Percentiles rank a stretch among this genome's conserved stretches.
These are phyloP conservation scores for Kondoa malvinella DNA, from an alignment of 768 basidiomycete species.

Conservation along the genomic window DNA sequence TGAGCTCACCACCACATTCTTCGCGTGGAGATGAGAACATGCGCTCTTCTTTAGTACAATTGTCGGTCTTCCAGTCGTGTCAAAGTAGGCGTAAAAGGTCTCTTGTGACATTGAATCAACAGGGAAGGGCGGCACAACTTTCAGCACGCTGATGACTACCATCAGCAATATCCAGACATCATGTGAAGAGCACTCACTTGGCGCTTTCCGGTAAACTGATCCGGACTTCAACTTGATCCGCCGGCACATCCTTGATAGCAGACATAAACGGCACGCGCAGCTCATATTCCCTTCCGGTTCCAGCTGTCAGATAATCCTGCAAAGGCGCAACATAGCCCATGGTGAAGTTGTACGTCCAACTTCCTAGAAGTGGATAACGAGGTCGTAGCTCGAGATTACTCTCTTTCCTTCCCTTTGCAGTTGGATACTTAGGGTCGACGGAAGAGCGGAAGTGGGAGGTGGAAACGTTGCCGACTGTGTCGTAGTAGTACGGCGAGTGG, in stretches of 20 bases:
- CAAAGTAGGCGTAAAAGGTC: constrained; percentile 67
- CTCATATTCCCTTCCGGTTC: constrained; percentile 48
- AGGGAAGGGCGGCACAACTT: constrained; percentile 60
- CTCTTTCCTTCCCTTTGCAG: constrained; percentile 24
- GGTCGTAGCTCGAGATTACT: constrained; percentile 69
- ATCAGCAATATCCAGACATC: not conserved
- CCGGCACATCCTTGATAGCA: constrained; percentile 55
- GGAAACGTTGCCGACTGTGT: constrained; percentile 87
- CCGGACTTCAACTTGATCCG: constrained; percentile 59
- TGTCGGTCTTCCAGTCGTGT: constrained; percentile 70
- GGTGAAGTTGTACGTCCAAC: constrained; percentile 94
- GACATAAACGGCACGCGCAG: constrained; percentile 76
- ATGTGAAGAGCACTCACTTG: constrained; percentile 1
- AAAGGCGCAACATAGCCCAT: constrained; percentile 78
- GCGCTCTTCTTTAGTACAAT: constrained; percentile 55
- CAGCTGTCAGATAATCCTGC: constrained; percentile 39
- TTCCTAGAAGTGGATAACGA: constrained; percentile 80
- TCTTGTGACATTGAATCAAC: constrained; percentile 47
- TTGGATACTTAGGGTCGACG: constrained; percentile 33
- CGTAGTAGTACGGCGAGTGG: constrained; percentile 70
- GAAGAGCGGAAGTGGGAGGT: constrained; percentile 63
- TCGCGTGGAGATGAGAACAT: constrained; percentile 61
- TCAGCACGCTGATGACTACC: constrained; percentile 44
- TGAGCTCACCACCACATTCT: constrained; percentile 57
- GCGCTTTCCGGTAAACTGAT: constrained; percentile 84